Conservation (phyloP, 495 filamentous ascomycete genomes). For the Cercophora newfieldiana region DNA sequence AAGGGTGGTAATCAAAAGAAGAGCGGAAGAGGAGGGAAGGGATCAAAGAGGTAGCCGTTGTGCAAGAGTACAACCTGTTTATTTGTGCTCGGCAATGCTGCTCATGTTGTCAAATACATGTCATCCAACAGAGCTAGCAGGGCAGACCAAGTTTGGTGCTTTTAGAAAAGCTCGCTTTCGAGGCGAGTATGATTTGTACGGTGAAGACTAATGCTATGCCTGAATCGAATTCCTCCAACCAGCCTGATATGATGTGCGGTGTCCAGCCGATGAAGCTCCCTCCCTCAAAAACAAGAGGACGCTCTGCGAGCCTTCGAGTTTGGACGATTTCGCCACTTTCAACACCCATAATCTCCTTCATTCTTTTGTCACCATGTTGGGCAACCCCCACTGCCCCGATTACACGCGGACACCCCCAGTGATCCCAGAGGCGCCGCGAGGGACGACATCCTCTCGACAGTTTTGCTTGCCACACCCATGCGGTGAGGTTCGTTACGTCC, state of each 20-base stretch:
- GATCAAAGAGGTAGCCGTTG: slow-evolving; percentile 20
- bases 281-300: neutral
- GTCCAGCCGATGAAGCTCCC: no score
- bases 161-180: neutral
- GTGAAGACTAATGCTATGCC: slow-evolving; percentile 3
- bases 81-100: no score
- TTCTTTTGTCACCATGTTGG: no score
- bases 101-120: no score
- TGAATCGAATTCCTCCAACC: neutral
- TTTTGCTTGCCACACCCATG: neutral
- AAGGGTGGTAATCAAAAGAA: slow-evolving; percentile 31
- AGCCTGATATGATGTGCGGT: neutral
- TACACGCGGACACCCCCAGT: neutral
- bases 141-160: neutral
- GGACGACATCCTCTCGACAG: neutral
- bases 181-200: neutral
- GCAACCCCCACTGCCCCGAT: neutral
- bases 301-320: neutral
- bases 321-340: neutral
- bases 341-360: neutral
- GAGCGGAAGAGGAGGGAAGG: slow-evolving; percentile 21
- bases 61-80: no score
- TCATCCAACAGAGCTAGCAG: no score
- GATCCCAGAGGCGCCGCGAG: no score
- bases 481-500: neutral